These are phyloP conservation scores for Sarocladium strictum DNA, from an alignment of 2,329 filamentous ascomycete species.

Conservation along the genomic window DNA sequence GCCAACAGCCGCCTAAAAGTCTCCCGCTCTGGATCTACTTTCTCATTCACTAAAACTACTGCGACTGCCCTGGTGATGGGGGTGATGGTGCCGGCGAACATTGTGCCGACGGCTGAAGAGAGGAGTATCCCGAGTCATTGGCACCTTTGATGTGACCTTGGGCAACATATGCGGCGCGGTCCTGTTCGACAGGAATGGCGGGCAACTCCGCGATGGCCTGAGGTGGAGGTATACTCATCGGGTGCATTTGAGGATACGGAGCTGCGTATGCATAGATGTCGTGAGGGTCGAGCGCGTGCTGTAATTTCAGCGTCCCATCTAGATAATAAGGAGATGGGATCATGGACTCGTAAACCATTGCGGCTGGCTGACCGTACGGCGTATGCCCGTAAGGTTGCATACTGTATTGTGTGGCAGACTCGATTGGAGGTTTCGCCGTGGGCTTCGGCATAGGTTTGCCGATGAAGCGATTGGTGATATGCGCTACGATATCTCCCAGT, in stretches of 20 bases:
- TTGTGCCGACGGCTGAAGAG: not conserved
- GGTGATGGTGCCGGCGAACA: not conserved
- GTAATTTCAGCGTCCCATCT: not conserved
- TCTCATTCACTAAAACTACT: too few relatives aligned
- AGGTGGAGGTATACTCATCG: not conserved
- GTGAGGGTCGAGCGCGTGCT: not conserved
- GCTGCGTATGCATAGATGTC: not conserved
- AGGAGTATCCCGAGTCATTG: not conserved
- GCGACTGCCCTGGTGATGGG: too few relatives aligned
- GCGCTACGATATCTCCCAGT: not conserved
- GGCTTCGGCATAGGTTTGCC: not conserved
- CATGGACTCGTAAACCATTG: not conserved
- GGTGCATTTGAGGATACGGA: not conserved
- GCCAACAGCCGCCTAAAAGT: too few relatives aligned
- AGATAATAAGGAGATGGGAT: not conserved
- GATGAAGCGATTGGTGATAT: not conserved
- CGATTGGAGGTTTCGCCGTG: not conserved
- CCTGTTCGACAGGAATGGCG: not conserved
- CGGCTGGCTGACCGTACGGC: not conserved
- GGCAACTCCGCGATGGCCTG: not conserved
- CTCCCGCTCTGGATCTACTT: too few relatives aligned
- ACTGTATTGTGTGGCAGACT: too few relatives aligned
- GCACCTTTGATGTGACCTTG: not conserved
- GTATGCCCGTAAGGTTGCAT: too few relatives aligned
- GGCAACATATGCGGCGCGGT: too few relatives aligned